phyloP scores from a whole-genome alignment of 2,329 filamentous ascomycete genomes.

The Leptodontidium sp. region DNA sequence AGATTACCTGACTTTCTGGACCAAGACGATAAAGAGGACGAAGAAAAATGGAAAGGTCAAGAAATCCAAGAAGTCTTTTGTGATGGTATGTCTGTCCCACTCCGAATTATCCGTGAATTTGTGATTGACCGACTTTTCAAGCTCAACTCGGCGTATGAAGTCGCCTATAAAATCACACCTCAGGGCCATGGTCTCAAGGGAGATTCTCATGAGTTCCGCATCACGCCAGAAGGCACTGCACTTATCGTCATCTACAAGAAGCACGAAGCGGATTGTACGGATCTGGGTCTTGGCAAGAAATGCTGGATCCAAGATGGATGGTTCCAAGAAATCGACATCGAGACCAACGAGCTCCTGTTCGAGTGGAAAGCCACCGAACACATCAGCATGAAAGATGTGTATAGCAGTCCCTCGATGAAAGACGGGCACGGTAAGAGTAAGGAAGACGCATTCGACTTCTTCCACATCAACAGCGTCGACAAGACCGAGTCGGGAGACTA shows the following conservation, averaged over 20 bases:
- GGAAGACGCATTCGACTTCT: constrained; percentile 39
- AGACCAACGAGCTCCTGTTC: constrained; percentile 57
- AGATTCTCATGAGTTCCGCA: constrained; percentile 29
- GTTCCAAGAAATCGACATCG: constrained; percentile 61
- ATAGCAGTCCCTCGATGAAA: constrained; percentile 26
- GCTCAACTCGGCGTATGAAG: constrained; percentile 15
- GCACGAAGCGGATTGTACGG: constrained; percentile 22
- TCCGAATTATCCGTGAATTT: background rate
- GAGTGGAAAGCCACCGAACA: constrained; percentile 58
- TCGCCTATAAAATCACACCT: constrained; percentile 21
- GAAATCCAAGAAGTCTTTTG: constrained; percentile 20
- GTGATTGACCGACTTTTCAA: background rate
- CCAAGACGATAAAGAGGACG: constrained; percentile 18
- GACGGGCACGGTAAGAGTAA: constrained; percentile 32
- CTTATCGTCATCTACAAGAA: constrained; percentile 29
- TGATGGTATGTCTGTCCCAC: constrained; percentile 13
- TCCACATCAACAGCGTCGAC: constrained; percentile 49
- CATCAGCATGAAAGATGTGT: constrained; percentile 33
- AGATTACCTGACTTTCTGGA: constrained; percentile 30
- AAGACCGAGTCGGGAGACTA: constrained; percentile 53
- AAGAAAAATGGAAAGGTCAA: constrained; percentile 22
- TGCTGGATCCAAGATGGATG: constrained; percentile 35
- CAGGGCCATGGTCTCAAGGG: constrained; percentile 24
- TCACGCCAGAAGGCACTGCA: constrained; percentile 27
- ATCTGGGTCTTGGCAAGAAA: constrained; percentile 19